phyloP scores from a whole-genome alignment of 768 basidiomycete genomes.

The Agaricus blazei region DNA sequence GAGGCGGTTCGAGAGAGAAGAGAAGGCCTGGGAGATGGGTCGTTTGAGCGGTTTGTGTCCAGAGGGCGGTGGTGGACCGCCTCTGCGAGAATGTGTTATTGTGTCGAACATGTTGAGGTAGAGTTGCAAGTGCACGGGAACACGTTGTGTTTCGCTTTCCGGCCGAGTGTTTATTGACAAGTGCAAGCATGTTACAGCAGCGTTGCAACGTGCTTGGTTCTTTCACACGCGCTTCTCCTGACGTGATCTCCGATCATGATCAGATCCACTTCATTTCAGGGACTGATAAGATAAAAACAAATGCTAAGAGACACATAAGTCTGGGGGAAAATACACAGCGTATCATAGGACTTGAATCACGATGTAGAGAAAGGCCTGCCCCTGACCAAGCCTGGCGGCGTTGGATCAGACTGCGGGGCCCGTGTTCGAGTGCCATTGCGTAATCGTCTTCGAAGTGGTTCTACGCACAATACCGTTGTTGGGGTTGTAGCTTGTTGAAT shows the following conservation, averaged over 20 bases:
- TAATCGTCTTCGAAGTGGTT: background rate
- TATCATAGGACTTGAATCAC: too few relatives aligned
- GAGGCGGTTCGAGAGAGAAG: background rate
- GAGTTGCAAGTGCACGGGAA: background rate
- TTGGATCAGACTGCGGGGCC: background rate
- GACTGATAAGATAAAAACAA: too few relatives aligned
- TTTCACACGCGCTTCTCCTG: background rate
- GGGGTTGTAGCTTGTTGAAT: background rate
- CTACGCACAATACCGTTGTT: background rate
- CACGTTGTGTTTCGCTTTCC: too few relatives aligned
- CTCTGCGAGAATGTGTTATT: conserved; percentile 1
- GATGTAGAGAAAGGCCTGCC: too few relatives aligned
- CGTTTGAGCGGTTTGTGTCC: background rate
- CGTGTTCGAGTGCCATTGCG: background rate
- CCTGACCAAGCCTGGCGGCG: background rate
- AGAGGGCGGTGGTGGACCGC: conserved; percentile 4
- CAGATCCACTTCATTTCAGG: too few relatives aligned
- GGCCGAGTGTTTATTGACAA: background rate
- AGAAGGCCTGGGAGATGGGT: background rate
- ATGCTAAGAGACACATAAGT: too few relatives aligned
- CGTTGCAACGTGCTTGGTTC: background rate
- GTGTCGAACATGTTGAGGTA: background rate
- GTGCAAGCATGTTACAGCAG: background rate
- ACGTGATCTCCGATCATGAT: background rate
- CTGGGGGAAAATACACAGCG: too few relatives aligned